These are phyloP conservation scores for Tolypocladium album DNA, from an alignment of 2,329 filamentous ascomycete species.

Conservation along the genomic window DNA sequence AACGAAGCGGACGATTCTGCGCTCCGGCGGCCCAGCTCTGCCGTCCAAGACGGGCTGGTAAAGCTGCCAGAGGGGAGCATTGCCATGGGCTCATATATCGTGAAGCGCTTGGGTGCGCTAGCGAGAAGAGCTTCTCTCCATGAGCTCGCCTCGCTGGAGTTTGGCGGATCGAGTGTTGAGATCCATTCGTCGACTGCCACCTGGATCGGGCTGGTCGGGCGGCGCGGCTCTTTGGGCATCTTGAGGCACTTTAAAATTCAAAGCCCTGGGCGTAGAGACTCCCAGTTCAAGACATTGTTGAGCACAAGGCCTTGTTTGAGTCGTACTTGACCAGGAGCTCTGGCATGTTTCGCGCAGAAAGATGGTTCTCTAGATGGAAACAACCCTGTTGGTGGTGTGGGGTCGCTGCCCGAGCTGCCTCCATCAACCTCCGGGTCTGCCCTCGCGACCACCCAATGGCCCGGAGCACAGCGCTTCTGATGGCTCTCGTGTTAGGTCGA, in stretches of 20 bases:
- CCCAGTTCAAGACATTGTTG: not conserved
- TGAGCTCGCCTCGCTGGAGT: not conserved
- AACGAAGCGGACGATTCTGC: conserved; percentile 20
- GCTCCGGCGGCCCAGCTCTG: conserved; percentile 18
- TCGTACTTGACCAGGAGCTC: not conserved
- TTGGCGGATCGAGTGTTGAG: conserved; percentile 1
- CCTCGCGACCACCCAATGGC: not conserved
- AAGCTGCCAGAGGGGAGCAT: conserved; percentile 51
- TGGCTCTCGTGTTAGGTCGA: too few species aligned
- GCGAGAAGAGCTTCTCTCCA: conserved; percentile 20
- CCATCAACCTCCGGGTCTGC: not conserved
- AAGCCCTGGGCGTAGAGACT: not conserved
- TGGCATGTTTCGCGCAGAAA: not conserved
- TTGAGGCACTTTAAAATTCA: not conserved
- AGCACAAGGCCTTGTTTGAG: not conserved
- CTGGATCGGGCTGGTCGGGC: conserved; percentile 18
- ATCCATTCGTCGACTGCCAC: conserved; percentile 19
- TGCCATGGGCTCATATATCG: conserved; percentile 49
- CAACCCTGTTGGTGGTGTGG: not conserved
- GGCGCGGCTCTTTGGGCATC: conserved; percentile 14
- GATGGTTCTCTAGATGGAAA: not conserved
- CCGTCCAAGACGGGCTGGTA: conserved; percentile 26
- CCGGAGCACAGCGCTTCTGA: too few species aligned
- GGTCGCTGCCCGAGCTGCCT: not conserved
- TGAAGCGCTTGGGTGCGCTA: conserved; percentile 45